Base-by-base conservation (phyloP, 495 filamentous ascomycete species). In the Xylaria cubensis region DNA sequence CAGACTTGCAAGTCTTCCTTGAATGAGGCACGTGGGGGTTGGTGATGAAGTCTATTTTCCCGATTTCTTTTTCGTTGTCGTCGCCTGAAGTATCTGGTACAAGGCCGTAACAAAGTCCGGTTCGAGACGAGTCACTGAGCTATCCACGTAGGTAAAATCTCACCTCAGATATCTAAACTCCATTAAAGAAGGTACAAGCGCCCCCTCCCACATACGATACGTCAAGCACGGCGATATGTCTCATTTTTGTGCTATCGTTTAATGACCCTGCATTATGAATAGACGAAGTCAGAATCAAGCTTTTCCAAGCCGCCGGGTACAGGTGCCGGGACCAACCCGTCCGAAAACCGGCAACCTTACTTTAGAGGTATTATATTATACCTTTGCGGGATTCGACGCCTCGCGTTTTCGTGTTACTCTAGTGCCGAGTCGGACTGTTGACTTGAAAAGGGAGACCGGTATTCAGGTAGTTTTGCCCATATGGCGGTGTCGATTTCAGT, bases 131-230 rank as follows among this genome's bases (percentile, higher is more conserved):
- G 32, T 32, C 21, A 17, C 66, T 12, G 1, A 48, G 29, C 46
- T 56, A 56, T 36, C 42, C 39, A 50, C 63, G 42, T 65, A 32
- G 48, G 41, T 55, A 24, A 19, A 69, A 69, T 69, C 51, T 69
- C 66, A 69, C 53, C 50, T 59, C 36, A 69, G 34, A 58, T 46
- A 69, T 69, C 24, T 59, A 9, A 42, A 32, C 15, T 69, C 66
- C 13, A n/a, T 69, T 67, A 34, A 46, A 69, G 67, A 59, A 61
- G 55, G 67, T 69, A 69, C 67, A 69, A 48, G 67, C 67, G 67
- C 15, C 7, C 67, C 24, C 67, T 50, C 67, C 53, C 53, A 34
- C 67, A 61, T 26, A 39, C 29, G 19, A 48, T 24, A 26, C 7
- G 55, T 34, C 12, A 62, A 61, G 19, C 65, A 39, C 50, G 55